Evolutionary conservation across 1,284 basidiomycete genomes (phyloP).

Genomic region (Cryptococcus sp.): DNA sequence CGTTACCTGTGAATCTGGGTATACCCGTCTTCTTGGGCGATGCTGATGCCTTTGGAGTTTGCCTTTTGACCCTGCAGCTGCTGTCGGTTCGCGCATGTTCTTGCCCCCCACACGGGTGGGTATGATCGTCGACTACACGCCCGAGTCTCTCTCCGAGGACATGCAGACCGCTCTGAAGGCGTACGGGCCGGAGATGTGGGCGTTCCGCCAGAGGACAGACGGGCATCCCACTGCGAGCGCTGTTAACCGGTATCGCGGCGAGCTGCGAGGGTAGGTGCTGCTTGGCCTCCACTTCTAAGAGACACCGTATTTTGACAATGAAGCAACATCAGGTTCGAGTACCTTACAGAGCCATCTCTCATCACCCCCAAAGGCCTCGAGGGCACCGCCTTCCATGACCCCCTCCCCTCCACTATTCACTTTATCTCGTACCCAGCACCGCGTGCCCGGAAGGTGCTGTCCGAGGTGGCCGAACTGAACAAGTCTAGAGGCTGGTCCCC

Average conservation of each 20-base stretch:
- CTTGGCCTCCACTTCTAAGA: background rate
- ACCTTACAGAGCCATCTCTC: constrained; percentile 29
- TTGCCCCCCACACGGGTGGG: constrained; percentile 31
- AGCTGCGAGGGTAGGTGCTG: constrained; percentile 34
- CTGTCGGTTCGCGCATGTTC: constrained; percentile 45
- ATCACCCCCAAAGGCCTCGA: constrained; percentile 25
- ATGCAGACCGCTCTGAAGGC: constrained; percentile 25
- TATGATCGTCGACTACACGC: constrained; percentile 43
- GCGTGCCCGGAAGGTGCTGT: constrained; percentile 18
- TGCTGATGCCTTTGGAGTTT: background rate
- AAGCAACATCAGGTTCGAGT: constrained; percentile 33
- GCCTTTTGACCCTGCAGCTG: constrained; percentile 20
- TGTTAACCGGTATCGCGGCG: constrained; percentile 39
- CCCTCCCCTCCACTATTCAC: constrained; percentile 30
- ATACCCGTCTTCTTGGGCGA: background rate
- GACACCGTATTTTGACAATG: background rate
- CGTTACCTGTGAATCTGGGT: background rate
- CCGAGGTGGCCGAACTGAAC: constrained; percentile 21
- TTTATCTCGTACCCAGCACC: constrained; percentile 32
- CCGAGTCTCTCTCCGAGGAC: constrained; percentile 21
- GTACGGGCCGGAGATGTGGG: constrained; percentile 44
- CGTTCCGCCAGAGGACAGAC: constrained; percentile 29
- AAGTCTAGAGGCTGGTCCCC: constrained; percentile 22
- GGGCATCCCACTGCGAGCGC: constrained; percentile 35
- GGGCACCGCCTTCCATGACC: constrained; percentile 14